Evolutionary conservation across 2,329 filamentous ascomycete genomes (phyloP), one percentile per base, ranked within the genome.

Genomic region (Incumbomyces lentus): DNA sequence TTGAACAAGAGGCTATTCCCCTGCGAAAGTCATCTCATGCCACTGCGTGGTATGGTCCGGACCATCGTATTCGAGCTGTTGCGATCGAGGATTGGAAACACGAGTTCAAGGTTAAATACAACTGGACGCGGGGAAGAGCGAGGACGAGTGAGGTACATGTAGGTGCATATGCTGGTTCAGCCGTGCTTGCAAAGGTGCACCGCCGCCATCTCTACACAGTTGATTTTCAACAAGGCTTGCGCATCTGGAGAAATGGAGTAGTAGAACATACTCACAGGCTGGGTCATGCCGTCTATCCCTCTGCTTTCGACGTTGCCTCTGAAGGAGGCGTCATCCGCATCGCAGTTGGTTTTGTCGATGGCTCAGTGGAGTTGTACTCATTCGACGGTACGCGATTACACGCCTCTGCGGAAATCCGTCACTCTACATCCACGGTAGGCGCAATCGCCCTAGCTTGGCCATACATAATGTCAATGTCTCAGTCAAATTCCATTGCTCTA

Each of bases 111-210:
- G 71, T 95, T 41, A 76, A 86, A 38, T 84, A 95, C 61, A 96
- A 96, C 66, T 96, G 92, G 92, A 78, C 84, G 1, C 78, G 75
- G 51, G 92, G 90, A 0, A 81, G 78, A 55, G 94, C 87, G 58
- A 82, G 78, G 32, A 79, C 95, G 11, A 81, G 33, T 38, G 42
- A 45, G 18, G 76, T 95, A 26, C 73, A 80, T 37, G 74, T 87
- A 18, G 68, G 72, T 44, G 68, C 73, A 36, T 64, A 69, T 1
- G 66, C 70, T 45, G 60, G 80, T 62, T 70, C 84, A 32, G 73
- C 74, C 2, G 62, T 88, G 32, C 68, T 95, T 6, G 84, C 89
- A 40, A 86, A 85, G 61, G 75, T 94, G 52, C 76, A 82, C 35
- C 79, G 86, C 48, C 84, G 86, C 1, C 69, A 88, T 16, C 80